Percentiles rank a stretch among this genome's conserved stretches.
Evolutionary conservation across 176 grass and related monocot species (phyloP).

Genomic region (Secale cereale): DNA sequence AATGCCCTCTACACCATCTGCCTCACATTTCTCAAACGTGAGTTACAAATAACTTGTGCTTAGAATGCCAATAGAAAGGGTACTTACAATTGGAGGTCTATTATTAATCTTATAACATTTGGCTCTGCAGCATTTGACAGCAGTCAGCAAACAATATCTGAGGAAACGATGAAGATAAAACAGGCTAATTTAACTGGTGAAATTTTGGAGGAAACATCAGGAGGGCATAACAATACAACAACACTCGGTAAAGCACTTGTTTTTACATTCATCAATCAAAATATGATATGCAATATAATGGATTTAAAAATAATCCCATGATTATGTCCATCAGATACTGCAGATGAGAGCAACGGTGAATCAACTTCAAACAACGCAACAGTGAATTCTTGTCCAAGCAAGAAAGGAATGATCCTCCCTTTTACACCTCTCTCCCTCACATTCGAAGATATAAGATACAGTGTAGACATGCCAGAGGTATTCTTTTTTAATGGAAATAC

Average conservation of each 20-base stretch:
- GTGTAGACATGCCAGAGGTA: slow-evolving; percentile 78
- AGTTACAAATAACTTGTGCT: slow-evolving; percentile 13
- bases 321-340: slow-evolving; percentile 14
- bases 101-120: not conserved
- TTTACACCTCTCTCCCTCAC: slow-evolving; percentile 63
- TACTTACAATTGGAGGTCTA: not conserved
- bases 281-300: not conserved
- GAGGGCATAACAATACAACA: not conserved
- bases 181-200: slow-evolving; percentile 54
- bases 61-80: not conserved
- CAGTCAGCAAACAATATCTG: slow-evolving; percentile 44
- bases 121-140: slow-evolving; percentile 50
- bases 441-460: slow-evolving; percentile 70
- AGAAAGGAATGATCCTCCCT: slow-evolving; percentile 80
- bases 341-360: slow-evolving; percentile 12
- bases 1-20: slow-evolving; percentile 65
- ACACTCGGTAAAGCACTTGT: slow-evolving; percentile 20
- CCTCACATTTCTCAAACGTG: slow-evolving; percentile 68
- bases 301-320: not conserved
- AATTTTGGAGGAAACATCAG: slow-evolving; percentile 19
- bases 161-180: slow-evolving; percentile 56
- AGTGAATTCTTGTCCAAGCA: slow-evolving; percentile 25
- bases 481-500: slow-evolving; percentile 18
- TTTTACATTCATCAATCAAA: not conserved
- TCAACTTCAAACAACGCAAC: slow-evolving; percentile 6